phyloP scores from a whole-genome alignment of 495 filamentous ascomycete genomes.

The Neurospora sp. region DNA sequence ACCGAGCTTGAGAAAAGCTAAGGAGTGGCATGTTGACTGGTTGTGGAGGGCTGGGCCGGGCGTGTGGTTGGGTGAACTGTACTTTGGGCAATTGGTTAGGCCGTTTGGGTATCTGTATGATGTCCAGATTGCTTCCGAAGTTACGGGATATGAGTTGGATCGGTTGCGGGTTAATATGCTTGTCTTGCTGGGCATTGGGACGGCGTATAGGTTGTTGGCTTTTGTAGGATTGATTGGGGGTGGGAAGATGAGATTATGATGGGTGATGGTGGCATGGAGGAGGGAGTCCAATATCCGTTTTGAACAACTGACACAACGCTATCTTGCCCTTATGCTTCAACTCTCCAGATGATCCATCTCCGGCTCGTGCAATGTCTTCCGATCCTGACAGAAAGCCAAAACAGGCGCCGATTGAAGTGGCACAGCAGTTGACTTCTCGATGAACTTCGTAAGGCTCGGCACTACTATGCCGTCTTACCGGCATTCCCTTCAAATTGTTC shows the following conservation, averaged over 20 bases:
- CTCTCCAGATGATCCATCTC: not conserved
- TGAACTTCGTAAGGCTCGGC: not conserved
- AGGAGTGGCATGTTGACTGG: slow-evolving; percentile 45
- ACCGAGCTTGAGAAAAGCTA: slow-evolving; percentile 38
- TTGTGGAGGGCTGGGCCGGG: slow-evolving; percentile 44
- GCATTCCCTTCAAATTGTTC: not conserved
- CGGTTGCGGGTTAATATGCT: slow-evolving; percentile 28
- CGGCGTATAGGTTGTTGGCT: slow-evolving; percentile 30
- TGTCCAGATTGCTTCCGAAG: slow-evolving; percentile 25
- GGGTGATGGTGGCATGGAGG: not conserved
- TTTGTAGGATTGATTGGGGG: slow-evolving; percentile 29
- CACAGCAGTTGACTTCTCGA: not conserved
- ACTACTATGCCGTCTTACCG: not conserved
- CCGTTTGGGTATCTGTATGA: slow-evolving; percentile 39
- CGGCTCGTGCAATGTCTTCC: not conserved
- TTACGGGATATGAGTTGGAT: slow-evolving; percentile 31
- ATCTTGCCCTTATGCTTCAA: not conserved
- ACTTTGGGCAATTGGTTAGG: slow-evolving; percentile 37
- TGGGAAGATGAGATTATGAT: not conserved
- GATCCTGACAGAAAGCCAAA: not conserved
- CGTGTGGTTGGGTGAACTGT: slow-evolving; percentile 48
- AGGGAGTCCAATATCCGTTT: not conserved
- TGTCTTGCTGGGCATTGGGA: slow-evolving; percentile 28
- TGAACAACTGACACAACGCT: not conserved
- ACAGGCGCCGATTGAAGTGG: not conserved